Percentiles rank a stretch among this genome's conserved stretches.
These are phyloP conservation scores for Yamagishiella unicocca DNA, from an alignment of 139 green algal species.

Conservation along the genomic window DNA sequence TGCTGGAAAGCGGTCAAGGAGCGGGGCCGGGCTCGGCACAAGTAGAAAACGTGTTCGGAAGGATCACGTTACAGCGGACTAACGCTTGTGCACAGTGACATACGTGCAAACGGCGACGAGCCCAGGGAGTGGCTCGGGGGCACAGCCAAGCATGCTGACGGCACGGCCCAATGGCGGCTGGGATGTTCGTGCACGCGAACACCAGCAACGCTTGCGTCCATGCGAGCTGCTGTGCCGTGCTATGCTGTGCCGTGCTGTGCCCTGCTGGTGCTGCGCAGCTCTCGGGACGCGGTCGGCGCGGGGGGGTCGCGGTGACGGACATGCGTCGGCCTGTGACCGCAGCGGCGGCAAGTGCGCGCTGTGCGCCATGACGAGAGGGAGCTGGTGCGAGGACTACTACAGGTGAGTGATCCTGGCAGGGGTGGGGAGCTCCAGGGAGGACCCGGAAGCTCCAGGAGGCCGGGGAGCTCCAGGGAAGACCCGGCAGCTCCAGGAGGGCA, in stretches of 20 bases:
- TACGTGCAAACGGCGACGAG: too few species aligned
- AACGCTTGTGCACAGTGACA: too few species aligned
- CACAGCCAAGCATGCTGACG: too few species aligned
- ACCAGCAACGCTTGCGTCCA: neutral
- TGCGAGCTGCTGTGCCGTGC: neutral
- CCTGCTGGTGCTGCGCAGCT: neutral
- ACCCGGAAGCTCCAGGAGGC: neutral
- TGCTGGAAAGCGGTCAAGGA: too few species aligned
- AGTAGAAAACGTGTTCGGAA: too few species aligned
- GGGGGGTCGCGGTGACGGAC: neutral
- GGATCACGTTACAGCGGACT: too few species aligned
- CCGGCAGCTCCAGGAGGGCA: neutral
- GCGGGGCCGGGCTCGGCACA: too few species aligned
- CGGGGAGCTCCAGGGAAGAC: too few species aligned
- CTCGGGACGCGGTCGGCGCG: too few species aligned
- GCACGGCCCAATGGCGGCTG: neutral
- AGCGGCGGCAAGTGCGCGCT: conserved; percentile 22
- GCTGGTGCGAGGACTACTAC: conserved; percentile 39
- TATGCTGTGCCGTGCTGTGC: neutral
- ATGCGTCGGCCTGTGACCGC: neutral
- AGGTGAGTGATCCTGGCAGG: neutral
- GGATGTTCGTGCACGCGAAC: neutral
- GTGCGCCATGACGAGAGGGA: conserved; percentile 4
- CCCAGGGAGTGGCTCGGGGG: too few species aligned
- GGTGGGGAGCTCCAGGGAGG: too few species aligned